phyloP scores from a whole-genome alignment of 352 stramenopile species.

The Globisporangium alternatum region DNA sequence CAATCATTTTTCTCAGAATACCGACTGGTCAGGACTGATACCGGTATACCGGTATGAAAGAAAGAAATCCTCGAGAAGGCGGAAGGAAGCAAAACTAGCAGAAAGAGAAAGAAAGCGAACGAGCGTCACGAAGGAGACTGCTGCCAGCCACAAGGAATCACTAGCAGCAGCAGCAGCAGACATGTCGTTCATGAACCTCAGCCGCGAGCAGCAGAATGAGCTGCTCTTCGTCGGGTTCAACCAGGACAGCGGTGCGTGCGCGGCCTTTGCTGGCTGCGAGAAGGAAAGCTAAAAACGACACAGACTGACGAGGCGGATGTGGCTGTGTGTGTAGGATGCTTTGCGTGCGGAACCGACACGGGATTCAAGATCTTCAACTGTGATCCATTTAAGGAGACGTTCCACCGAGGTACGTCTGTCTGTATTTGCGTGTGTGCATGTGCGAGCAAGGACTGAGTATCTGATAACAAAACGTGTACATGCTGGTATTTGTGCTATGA shows the following conservation, averaged over 20 bases:
- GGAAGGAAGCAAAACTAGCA: background rate
- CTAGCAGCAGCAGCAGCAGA: slow-evolving; percentile 5
- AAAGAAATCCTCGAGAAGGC: slow-evolving; percentile 5
- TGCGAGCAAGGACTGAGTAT: background rate
- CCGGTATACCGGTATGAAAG: background rate
- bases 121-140: background rate
- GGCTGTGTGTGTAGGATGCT: slow-evolving; percentile 68
- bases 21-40: background rate
- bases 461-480: slow-evolving; percentile 1
- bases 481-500: background rate
- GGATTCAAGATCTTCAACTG: slow-evolving; percentile 99
- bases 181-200: slow-evolving; percentile 84
- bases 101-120: background rate
- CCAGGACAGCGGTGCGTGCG: slow-evolving; percentile 87
- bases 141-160: background rate
- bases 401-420: slow-evolving; percentile 78
- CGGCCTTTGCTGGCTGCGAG: background rate
- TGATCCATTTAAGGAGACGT: slow-evolving; percentile 96
- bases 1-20: no score
- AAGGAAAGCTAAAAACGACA: background rate
- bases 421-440: background rate
- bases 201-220: slow-evolving; percentile 89
- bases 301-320: background rate
- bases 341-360: slow-evolving; percentile 93
- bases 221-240: slow-evolving; percentile 95